Percentiles rank a stretch among this genome's conserved stretches.
Conservation (phyloP, 2,329 filamentous ascomycete genomes). For the Fusarium newnesense region DNA sequence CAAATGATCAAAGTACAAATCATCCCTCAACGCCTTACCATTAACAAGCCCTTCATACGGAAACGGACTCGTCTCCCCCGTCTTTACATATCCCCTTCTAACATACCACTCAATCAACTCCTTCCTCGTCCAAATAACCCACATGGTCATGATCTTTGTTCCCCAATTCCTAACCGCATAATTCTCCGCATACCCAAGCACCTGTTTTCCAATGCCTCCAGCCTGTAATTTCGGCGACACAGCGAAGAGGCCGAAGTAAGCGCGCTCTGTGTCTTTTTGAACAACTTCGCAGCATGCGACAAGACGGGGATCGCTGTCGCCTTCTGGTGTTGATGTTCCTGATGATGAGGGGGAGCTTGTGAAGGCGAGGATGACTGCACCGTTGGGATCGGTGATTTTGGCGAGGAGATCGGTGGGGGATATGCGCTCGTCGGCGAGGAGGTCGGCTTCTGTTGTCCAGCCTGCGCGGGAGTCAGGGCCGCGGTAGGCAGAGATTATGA, state of each 20-base stretch:
- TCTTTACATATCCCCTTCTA: constrained; percentile 54
- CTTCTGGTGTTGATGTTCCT: constrained; percentile 18
- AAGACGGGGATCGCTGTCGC: constrained; percentile 41
- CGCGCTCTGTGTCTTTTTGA: constrained; percentile 41
- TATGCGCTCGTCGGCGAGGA: constrained; percentile 57
- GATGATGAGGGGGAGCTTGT: neutral
- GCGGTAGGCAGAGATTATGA: constrained; percentile 58
- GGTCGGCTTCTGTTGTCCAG: constrained; percentile 60
- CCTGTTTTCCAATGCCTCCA: constrained; percentile 55
- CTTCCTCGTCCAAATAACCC: constrained; percentile 54
- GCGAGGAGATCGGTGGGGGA: constrained; percentile 47
- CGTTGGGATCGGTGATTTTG: constrained; percentile 54
- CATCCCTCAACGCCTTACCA: constrained; percentile 53
- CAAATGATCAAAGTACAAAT: constrained; percentile 55
- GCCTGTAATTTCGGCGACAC: constrained; percentile 56
- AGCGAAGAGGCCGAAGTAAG: constrained; percentile 61
- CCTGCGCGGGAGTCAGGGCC: constrained; percentile 53
- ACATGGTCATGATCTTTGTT: constrained; percentile 53
- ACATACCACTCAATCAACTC: constrained; percentile 60
- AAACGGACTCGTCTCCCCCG: constrained; percentile 54
- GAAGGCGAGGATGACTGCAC: constrained; percentile 52
- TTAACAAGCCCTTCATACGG: constrained; percentile 53
- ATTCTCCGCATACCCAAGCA: constrained; percentile 55
- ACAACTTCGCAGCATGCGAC: constrained; percentile 59
- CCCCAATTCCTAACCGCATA: constrained; percentile 50